phyloP scores from a whole-genome alignment of 768 basidiomycete species.

The Lactarius sp. region DNA sequence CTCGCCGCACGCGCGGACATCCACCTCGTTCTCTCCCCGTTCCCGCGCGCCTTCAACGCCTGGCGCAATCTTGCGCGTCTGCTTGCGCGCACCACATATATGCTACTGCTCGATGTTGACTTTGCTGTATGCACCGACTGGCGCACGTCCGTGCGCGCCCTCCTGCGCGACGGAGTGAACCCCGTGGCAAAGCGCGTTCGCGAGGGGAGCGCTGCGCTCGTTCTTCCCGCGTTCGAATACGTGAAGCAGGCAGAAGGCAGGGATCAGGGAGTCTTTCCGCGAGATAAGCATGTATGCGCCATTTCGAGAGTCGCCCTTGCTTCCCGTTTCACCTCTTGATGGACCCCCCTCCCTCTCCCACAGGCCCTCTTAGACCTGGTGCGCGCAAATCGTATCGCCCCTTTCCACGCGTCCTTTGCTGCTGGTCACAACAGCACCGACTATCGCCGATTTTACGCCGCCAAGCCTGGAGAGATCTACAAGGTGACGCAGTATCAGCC shows the following conservation, averaged over 20 bases:
- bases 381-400: slow-evolving; percentile 49
- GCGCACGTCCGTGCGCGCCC: slow-evolving; percentile 45
- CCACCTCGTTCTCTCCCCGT: slow-evolving; percentile 78
- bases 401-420: slow-evolving; percentile 76
- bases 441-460: slow-evolving; percentile 60
- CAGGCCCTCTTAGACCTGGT: slow-evolving; percentile 59
- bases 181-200: slow-evolving; percentile 43
- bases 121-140: slow-evolving; percentile 84
- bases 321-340: not conserved
- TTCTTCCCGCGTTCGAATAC: slow-evolving; percentile 85
- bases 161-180: slow-evolving; percentile 13
- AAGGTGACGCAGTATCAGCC: slow-evolving; percentile 72
- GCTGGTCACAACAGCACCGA: slow-evolving; percentile 81
- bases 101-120: slow-evolving; percentile 92
- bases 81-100: slow-evolving; percentile 76
- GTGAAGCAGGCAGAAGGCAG: slow-evolving; percentile 57
- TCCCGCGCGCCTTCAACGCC: slow-evolving; percentile 61
- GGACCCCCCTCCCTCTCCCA: not conserved
- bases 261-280: slow-evolving; percentile 56
- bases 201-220: slow-evolving; percentile 63
- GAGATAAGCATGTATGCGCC: slow-evolving; percentile 54
- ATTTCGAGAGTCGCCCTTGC: not conserved
- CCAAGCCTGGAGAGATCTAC: slow-evolving; percentile 65
- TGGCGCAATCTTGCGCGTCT: slow-evolving; percentile 86
- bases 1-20: slow-evolving; percentile 75